phyloP scores from a whole-genome alignment of 768 basidiomycete species.

The Coprinellus micaceus region DNA sequence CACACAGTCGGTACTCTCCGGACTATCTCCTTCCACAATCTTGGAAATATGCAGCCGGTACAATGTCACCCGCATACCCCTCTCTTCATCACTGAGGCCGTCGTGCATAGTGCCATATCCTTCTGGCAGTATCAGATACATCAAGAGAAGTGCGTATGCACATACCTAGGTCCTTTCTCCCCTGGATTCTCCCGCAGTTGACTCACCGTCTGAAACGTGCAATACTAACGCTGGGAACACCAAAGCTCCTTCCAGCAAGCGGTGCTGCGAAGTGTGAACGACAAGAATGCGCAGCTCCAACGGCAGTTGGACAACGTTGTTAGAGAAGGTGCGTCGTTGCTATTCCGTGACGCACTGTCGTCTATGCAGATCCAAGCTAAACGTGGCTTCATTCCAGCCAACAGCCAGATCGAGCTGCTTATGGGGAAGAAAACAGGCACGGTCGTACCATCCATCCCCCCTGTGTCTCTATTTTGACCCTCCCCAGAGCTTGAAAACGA shows the following conservation, averaged over 20 bases:
- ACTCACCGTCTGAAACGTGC: constrained; percentile 9
- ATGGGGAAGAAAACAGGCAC: constrained; percentile 65
- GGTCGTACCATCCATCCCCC: constrained; percentile 5
- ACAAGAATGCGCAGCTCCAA: constrained; percentile 77
- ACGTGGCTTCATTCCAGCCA: constrained; percentile 44
- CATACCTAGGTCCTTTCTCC: too few relatives aligned
- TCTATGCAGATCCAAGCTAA: not conserved
- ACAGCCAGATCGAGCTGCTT: constrained; percentile 69
- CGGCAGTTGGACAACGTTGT: constrained; percentile 85
- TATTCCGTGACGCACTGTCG: not conserved
- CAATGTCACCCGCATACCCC: not conserved
- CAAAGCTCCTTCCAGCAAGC: constrained; percentile 85
- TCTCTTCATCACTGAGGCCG: not conserved
- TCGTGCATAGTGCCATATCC: constrained; percentile 59
- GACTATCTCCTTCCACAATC: constrained; percentile 68
- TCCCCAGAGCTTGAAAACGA: constrained; percentile 71
- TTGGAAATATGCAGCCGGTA: constrained; percentile 81
- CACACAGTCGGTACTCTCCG: constrained; percentile 76
- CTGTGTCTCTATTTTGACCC: not conserved
- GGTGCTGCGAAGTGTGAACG: constrained; percentile 73
- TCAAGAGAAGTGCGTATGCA: constrained; percentile 64
- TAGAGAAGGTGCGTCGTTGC: constrained; percentile 65
- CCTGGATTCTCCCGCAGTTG: constrained; percentile 1
- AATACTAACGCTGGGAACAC: too few relatives aligned
- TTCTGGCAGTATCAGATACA: constrained; percentile 92